Evolutionary conservation across 768 basidiomycete genomes (phyloP).

Genomic region (Suillus hirtellus): DNA sequence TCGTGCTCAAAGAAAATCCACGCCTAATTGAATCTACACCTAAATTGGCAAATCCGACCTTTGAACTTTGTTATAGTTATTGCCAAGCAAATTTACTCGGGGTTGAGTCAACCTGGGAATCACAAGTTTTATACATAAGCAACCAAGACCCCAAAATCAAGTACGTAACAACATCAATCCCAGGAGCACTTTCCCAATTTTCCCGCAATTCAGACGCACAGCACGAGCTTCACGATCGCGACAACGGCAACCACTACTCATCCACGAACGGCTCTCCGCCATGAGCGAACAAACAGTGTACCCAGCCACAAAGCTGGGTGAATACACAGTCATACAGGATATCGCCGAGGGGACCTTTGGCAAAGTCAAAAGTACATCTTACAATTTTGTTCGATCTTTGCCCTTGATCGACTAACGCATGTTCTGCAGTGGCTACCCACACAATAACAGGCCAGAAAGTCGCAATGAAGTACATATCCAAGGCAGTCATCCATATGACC

Average conservation of each 20-base stretch:
- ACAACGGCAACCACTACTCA: constrained; percentile 9
- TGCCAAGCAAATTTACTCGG: constrained; percentile 1
- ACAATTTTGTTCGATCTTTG: constrained; percentile 19
- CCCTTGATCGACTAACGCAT: constrained; percentile 17
- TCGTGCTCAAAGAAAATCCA: constrained; percentile 1
- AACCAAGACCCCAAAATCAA: constrained; percentile 2
- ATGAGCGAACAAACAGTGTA: constrained; percentile 36
- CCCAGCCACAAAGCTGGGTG: constrained; percentile 78
- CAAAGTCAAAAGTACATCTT: constrained; percentile 92
- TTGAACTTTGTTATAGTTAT: constrained; percentile 6
- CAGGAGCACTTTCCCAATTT: constrained; percentile 26
- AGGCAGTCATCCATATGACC: constrained; percentile 88
- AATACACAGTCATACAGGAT: constrained; percentile 85
- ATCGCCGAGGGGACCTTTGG: constrained; percentile 98
- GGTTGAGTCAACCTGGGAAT: constrained; percentile 1
- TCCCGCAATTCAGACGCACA: constrained; percentile 13
- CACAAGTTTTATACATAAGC: constrained; percentile 5
- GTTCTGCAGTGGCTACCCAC: constrained; percentile 79
- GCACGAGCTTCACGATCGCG: constrained; percentile 12
- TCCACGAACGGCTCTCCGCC: constrained; percentile 21
- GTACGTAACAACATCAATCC: constrained; percentile 22
- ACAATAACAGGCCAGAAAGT: constrained; percentile 93
- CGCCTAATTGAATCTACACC: constrained; percentile 4
- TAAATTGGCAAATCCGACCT: background rate
- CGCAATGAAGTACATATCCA: constrained; percentile 97